Conservation (phyloP, 75 land plant genomes). For the Isoetes taiwanensis region DNA sequence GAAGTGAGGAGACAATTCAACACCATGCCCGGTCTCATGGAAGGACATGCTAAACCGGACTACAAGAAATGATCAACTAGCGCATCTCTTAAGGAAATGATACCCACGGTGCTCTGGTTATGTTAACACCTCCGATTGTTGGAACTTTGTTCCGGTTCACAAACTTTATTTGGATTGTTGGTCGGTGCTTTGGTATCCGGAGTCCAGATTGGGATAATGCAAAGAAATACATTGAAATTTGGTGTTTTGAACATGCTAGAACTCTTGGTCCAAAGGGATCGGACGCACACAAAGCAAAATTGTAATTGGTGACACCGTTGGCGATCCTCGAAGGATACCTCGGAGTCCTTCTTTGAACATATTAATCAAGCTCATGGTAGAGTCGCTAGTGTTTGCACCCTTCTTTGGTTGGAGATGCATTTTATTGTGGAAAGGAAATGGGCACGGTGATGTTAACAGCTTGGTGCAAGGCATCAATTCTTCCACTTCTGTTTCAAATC, state of each 20-base stretch:
- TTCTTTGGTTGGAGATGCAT: too few species aligned
- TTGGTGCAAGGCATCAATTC: too few species aligned
- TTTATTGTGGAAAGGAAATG: too few species aligned
- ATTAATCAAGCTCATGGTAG: slow-evolving; percentile 84
- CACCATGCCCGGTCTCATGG: slow-evolving; percentile 69
- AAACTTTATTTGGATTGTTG: slow-evolving; percentile 53
- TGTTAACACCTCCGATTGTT: slow-evolving; percentile 65
- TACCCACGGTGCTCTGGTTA: slow-evolving; percentile 70
- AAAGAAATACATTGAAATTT: slow-evolving; percentile 60
- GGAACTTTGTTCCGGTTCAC: slow-evolving; percentile 54
- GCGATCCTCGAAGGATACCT: slow-evolving; percentile 72
- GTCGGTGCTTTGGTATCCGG: slow-evolving; percentile 71
- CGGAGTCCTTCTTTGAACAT: slow-evolving; percentile 78
- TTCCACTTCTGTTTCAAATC: too few species aligned
- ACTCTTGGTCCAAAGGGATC: slow-evolving; percentile 73
- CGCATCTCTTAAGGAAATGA: slow-evolving; percentile 68
- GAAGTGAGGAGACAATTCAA: slow-evolving; percentile 63
- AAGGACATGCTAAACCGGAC: slow-evolving; percentile 54
- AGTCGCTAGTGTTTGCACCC: slow-evolving; percentile 72
- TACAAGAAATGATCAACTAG: slow-evolving; percentile 63
- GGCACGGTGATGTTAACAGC: too few species aligned
- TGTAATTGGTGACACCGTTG: slow-evolving; percentile 72
- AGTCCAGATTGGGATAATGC: slow-evolving; percentile 80
- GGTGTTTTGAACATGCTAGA: slow-evolving; percentile 43
- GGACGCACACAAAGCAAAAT: slow-evolving; percentile 65